Base-by-base conservation (phyloP, 257 asterid species). In the Salvia rosmarinus region DNA sequence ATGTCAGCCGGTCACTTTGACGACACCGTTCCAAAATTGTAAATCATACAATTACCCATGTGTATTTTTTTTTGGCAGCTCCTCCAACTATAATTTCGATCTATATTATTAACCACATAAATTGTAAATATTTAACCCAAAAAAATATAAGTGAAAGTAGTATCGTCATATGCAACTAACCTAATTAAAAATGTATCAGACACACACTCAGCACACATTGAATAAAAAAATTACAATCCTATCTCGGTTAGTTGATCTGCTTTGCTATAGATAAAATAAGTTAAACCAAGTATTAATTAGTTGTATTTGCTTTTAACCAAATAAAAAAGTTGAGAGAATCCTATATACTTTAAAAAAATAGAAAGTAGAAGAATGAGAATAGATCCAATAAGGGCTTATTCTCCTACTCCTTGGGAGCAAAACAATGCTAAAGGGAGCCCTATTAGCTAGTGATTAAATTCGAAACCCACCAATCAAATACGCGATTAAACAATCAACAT, bases 401-500 rank as follows among this genome's bases (percentile, higher is more conserved):
- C 62, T 54, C 30, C 34, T 21, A 49, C 28, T 34, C 50, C 21
- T 39, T 71, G 52, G 76, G 70, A 72, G 70, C 77, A 51, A 72
- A 72, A 72, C 70, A 49, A 72, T 34, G 70, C 70, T 20, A 34
- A 71, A 50, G 63, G 61, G 58, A 68, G 61, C 30, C 72, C 59
- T 51, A 52, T n/a, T 16, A n/a, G n/a, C n/a, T n/a, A 68, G 10
- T 54, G 12, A 68, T 16, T 34, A 58, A 50, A 63, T 73, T 73
- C 71, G 32, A 8, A n/a, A 63, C 28, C 39, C 39, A 17, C 72
- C 58, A 64, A 54, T 54, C 49, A 43, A 73, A 25, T 54, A 25
- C 67, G 57, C 42, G 60, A 73, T 43, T 55, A 55, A 19, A 64
- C 51, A 72, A 72, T 72, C 71, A 72, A 72, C 77, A 62, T 72